Conservation (phyloP, 148 eudicot genomes). For the Rhododendron griersonianum region DNA sequence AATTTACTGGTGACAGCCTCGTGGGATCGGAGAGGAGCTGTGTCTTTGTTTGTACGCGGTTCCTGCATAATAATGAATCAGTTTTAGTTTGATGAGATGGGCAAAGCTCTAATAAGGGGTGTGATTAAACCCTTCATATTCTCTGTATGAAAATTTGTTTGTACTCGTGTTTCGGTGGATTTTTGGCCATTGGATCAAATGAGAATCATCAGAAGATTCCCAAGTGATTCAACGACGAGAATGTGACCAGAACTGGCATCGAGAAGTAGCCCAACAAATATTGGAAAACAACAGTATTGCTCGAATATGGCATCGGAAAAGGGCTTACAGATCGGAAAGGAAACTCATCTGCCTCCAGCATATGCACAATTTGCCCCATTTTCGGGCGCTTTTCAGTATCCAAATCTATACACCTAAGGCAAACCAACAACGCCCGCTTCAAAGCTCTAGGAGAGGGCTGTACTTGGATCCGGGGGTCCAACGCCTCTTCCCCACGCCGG, state of each 20-base stretch:
- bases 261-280: background rate
- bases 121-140: background rate
- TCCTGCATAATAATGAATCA: conserved; percentile 30
- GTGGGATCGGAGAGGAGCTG: conserved; percentile 29
- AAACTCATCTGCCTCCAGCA: conserved; percentile 95
- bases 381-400: conserved; percentile 81
- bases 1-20: conserved; percentile 11
- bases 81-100: background rate
- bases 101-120: background rate
- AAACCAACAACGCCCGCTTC: conserved; percentile 70
- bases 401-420: conserved; percentile 91
- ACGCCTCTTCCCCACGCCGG: conserved; percentile 71
- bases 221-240: background rate
- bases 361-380: conserved; percentile 97
- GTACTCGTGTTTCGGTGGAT: background rate
- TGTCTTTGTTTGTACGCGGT: conserved; percentile 33
- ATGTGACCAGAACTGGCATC: background rate
- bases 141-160: background rate
- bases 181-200: background rate
- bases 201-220: background rate
- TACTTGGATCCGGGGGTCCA: conserved; percentile 57
- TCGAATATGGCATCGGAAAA: background rate
- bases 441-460: conserved; percentile 74
- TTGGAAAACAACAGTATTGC: background rate
- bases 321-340: conserved; percentile 73